Conservation (phyloP, 2,329 filamentous ascomycete species). For the Pseudogymnoascus sp. region DNA sequence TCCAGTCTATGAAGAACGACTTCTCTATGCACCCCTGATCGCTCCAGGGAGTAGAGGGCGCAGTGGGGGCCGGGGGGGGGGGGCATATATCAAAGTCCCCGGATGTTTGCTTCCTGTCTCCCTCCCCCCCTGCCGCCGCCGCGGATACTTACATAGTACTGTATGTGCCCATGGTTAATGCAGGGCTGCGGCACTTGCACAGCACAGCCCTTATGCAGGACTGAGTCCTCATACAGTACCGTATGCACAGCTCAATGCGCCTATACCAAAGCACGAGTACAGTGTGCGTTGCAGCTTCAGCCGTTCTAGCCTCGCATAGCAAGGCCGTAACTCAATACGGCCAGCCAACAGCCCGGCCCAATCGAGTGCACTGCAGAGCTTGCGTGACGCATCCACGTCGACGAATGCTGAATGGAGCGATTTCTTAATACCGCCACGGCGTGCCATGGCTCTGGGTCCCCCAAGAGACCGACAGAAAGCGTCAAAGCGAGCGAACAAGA, state of each 20-base stretch:
- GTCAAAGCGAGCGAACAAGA: background rate
- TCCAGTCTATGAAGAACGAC: background rate
- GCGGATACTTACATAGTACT: background rate
- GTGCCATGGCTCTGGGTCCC: background rate
- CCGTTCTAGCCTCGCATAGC: background rate
- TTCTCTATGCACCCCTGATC: background rate
- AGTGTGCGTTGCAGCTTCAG: background rate
- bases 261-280: background rate
- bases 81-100: background rate
- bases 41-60: background rate
- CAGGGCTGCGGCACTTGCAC: background rate
- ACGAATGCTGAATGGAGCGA: background rate
- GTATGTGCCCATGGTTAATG: background rate
- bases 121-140: background rate
- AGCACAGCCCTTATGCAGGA: conserved; percentile 1
- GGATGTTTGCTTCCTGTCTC: conserved; percentile 4
- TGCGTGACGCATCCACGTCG: background rate
- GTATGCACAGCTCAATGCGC: background rate
- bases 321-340: background rate
- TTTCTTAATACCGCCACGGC: background rate
- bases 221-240: background rate
- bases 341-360: background rate
- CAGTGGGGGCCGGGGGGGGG: background rate
- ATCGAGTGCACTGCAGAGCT: background rate
- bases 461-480: background rate